Conservation (phyloP, 1,284 basidiomycete genomes). For the Cutaneotrichosporon spelunceum region DNA sequence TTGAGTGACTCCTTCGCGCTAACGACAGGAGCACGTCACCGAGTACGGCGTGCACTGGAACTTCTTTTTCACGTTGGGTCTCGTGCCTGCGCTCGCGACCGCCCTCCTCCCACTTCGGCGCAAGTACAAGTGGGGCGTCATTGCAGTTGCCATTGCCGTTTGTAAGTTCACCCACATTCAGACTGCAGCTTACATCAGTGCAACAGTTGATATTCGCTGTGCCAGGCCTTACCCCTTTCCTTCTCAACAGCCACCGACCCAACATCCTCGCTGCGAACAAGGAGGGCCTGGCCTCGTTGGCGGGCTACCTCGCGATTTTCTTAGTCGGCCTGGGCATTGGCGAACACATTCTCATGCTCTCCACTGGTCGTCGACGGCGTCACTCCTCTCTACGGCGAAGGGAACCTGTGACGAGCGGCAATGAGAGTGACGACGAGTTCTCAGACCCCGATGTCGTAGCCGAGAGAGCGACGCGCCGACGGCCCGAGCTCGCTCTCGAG, state of each 20-base stretch:
- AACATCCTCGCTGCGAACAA: constrained; percentile 78
- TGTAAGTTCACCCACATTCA: not conserved
- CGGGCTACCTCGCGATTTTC: constrained; percentile 86
- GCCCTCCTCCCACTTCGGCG: constrained; percentile 64
- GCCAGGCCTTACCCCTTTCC: constrained; percentile 61
- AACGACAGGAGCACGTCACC: constrained; percentile 80
- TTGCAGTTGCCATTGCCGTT: constrained; percentile 56
- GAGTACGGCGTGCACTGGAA: constrained; percentile 99
- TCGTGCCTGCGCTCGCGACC: constrained; percentile 73
- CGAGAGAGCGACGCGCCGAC: constrained; percentile 56
- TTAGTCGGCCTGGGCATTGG: constrained; percentile 79
- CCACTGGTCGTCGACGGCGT: not conserved
- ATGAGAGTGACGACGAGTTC: constrained; percentile 12
- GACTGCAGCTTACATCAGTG: constrained; percentile 50
- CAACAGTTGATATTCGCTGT: constrained; percentile 66
- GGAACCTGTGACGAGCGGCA: not conserved
- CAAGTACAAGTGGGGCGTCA: constrained; percentile 59
- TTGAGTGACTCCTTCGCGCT: not conserved
- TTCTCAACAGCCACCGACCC: constrained; percentile 62
- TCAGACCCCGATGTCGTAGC: constrained; percentile 3
- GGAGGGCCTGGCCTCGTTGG: constrained; percentile 79
- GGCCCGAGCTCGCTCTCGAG: constrained; percentile 65
- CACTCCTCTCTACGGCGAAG: constrained; percentile 6
- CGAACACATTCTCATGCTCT: constrained; percentile 72
- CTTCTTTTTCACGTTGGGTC: constrained; percentile 90